These are phyloP conservation scores for Podospora tetraspora DNA, from an alignment of 495 filamentous ascomycete genomes.

Conservation along the genomic window DNA sequence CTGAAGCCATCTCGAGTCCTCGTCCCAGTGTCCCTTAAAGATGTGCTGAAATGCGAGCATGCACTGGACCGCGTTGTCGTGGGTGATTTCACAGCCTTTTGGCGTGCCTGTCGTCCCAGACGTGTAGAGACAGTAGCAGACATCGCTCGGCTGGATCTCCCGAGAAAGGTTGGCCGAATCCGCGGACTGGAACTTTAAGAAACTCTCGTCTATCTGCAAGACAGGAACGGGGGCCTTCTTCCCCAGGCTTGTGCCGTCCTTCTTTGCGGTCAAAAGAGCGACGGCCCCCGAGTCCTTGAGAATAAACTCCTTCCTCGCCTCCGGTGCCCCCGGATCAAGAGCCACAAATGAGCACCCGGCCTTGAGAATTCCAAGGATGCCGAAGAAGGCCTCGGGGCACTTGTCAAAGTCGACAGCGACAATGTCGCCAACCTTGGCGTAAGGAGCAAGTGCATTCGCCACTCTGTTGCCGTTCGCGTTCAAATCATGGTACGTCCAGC, in stretches of 20 bases:
- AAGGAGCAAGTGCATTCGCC: slow-evolving; percentile 46
- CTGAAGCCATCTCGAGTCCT: slow-evolving; percentile 69
- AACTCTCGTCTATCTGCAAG: slow-evolving; percentile 35
- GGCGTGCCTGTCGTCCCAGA: slow-evolving; percentile 78
- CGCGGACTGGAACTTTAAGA: slow-evolving; percentile 24
- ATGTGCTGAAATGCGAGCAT: slow-evolving; percentile 69
- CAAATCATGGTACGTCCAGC: slow-evolving; percentile 60
- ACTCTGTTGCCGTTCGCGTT: slow-evolving; percentile 56
- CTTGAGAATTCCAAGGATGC: slow-evolving; percentile 75
- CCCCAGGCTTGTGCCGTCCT: slow-evolving; percentile 23
- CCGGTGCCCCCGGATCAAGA: slow-evolving; percentile 59
- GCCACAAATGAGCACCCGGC: slow-evolving; percentile 79
- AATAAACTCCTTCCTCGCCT: slow-evolving; percentile 59
- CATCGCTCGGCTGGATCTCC: slow-evolving; percentile 39
- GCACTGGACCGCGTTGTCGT: slow-evolving; percentile 69
- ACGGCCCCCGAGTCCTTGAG: slow-evolving; percentile 54
- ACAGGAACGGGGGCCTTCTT: slow-evolving; percentile 30
- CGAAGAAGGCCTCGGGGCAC: slow-evolving; percentile 69
- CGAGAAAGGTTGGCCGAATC: slow-evolving; percentile 22
- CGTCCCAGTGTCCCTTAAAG: slow-evolving; percentile 62
- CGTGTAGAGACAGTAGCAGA: slow-evolving; percentile 72
- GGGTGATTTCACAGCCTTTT: slow-evolving; percentile 71
- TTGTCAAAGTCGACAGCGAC: slow-evolving; percentile 77
- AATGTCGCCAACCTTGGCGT: slow-evolving; percentile 46
- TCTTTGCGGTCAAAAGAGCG: slow-evolving; percentile 42